Conservation (phyloP, 1,284 basidiomycete genomes). For the Coriolopsis trogii region DNA sequence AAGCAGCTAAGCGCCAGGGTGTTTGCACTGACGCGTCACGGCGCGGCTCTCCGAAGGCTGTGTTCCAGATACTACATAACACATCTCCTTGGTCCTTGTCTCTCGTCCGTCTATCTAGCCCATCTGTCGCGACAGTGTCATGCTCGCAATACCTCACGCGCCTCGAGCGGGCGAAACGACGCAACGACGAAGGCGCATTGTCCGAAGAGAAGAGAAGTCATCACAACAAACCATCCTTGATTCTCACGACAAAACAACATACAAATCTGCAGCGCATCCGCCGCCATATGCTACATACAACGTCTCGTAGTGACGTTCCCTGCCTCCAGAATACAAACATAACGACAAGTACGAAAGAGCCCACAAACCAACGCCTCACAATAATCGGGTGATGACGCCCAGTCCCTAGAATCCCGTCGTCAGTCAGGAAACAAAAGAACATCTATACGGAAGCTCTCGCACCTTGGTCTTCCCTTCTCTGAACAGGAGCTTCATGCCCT, state of each 20-base stretch:
- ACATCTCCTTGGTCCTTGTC: too few relatives aligned
- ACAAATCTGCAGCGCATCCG: background rate
- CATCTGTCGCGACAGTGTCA: too few relatives aligned
- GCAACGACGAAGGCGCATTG: too few relatives aligned
- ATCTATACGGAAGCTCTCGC: background rate
- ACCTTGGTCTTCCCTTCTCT: constrained; percentile 94
- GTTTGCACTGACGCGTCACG: too few relatives aligned
- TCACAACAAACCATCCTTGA: too few relatives aligned
- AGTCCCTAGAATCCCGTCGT: constrained; percentile 33
- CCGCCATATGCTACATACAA: constrained; percentile 4
- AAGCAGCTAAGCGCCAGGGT: too few relatives aligned
- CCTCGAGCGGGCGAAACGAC: too few relatives aligned
- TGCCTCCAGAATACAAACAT: constrained; percentile 2
- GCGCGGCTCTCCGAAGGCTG: too few relatives aligned
- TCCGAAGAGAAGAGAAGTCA: too few relatives aligned
- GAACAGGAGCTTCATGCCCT: constrained; percentile 90
- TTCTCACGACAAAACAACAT: constrained; percentile 2
- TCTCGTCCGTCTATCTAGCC: too few relatives aligned
- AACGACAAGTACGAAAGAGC: background rate
- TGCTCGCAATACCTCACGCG: too few relatives aligned
- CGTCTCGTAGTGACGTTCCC: constrained; percentile 4
- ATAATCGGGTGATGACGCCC: constrained; percentile 40
- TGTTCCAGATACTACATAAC: too few relatives aligned
- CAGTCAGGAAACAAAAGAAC: background rate
- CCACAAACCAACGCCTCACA: constrained; percentile 24